Evolutionary conservation across 805 yeast genomes (phyloP).

Genomic region (Ogataea sp.): DNA sequence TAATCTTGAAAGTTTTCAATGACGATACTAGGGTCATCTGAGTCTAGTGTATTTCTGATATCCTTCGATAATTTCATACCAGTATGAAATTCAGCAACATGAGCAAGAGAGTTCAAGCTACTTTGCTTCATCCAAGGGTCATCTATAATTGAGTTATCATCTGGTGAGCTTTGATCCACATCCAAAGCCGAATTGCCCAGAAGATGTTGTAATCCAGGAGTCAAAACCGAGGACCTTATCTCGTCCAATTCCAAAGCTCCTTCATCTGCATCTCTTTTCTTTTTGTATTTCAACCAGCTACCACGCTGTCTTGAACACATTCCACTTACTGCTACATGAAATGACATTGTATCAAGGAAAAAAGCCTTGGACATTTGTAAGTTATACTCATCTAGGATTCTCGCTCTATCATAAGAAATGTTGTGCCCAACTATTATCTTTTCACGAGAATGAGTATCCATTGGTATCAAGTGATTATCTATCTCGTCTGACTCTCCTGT

Average conservation of each 20-base stretch:
- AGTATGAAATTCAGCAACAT: conserved; percentile 76
- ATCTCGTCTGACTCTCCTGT: conserved; percentile 40
- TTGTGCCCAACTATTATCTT: conserved; percentile 83
- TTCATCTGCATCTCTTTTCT: conserved; percentile 9
- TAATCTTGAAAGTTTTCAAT: conserved; percentile 49
- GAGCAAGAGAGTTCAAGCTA: conserved; percentile 69
- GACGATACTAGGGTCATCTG: conserved; percentile 45
- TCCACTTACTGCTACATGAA: conserved; percentile 86
- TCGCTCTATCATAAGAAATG: conserved; percentile 83
- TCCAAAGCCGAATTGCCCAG: conserved; percentile 22
- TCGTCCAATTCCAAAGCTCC: conserved; percentile 5
- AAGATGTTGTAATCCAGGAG: conserved; percentile 18
- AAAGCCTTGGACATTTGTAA: conserved; percentile 61
- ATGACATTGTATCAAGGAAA: conserved; percentile 84
- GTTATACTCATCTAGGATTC: conserved; percentile 77
- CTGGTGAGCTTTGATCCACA: conserved; percentile 15
- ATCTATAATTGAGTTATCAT: conserved; percentile 28
- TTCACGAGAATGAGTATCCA: conserved; percentile 41
- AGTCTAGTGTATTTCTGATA: conserved; percentile 55
- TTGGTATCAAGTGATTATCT: conserved; percentile 65
- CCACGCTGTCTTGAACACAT: conserved; percentile 90
- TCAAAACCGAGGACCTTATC: conserved; percentile 13
- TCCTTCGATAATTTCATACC: conserved; percentile 57
- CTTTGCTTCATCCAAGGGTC: conserved; percentile 85
- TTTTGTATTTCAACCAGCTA: conserved; percentile 57